Percentiles rank a stretch among this genome's conserved stretches.
These are phyloP conservation scores for Globisporangium paroecandrum DNA, from an alignment of 352 stramenopile genomes.

Conservation along the genomic window DNA sequence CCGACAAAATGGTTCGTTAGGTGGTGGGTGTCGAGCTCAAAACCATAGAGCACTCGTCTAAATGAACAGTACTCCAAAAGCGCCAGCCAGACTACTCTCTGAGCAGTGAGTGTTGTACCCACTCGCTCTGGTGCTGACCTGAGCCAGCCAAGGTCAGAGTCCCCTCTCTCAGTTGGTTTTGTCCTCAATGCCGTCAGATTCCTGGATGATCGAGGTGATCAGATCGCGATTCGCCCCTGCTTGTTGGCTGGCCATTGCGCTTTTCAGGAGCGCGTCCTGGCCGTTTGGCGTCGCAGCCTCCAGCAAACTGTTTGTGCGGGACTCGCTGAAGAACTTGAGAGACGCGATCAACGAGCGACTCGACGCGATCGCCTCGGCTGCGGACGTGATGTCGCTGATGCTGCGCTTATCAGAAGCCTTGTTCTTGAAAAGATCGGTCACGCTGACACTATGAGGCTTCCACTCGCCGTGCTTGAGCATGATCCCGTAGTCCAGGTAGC, in stretches of 20 bases:
- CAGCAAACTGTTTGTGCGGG: neutral
- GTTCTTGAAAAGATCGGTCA: conserved; percentile 13
- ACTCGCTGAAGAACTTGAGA: conserved; percentile 1
- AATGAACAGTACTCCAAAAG: neutral
- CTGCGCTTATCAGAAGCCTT: neutral
- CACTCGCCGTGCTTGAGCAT: conserved; percentile 29
- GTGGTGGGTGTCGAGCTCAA: neutral
- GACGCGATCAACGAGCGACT: neutral
- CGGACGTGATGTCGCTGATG: neutral
- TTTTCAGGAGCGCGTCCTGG: conserved; percentile 1
- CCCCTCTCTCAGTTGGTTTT: neutral
- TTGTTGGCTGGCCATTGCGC: no score
- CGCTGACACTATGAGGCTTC: conserved; percentile 5
- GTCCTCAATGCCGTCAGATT: neutral
- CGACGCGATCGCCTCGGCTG: neutral
- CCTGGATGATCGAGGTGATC: neutral
- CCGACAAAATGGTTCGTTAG: neutral
- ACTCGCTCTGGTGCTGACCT: neutral
- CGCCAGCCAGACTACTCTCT: neutral
- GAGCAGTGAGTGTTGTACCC: neutral
- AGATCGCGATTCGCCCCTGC: neutral
- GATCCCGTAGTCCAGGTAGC: conserved; percentile 33
- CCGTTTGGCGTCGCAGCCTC: neutral
- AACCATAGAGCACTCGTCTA: no score
- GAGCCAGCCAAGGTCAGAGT: neutral